Evolutionary conservation across 164 flowering plant species (phyloP).

Genomic region (Vitis rotundifolia): DNA sequence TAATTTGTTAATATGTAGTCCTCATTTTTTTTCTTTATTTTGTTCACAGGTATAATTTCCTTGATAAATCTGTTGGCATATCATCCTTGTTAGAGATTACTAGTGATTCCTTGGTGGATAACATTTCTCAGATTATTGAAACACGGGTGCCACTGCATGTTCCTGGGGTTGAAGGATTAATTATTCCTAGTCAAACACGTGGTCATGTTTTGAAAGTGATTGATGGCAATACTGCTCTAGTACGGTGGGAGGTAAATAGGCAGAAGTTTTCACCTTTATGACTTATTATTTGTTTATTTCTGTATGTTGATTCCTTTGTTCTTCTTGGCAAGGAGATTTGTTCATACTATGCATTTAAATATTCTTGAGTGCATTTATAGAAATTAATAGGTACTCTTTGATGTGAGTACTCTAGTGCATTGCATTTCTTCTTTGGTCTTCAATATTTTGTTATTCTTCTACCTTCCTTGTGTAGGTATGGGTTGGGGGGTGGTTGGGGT

Average conservation of each 20-base stretch:
- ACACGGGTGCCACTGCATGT: constrained; percentile 51
- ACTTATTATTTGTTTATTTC: not conserved
- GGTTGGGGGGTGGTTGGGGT: not conserved
- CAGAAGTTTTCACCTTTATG: not conserved
- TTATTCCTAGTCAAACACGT: constrained; percentile 71
- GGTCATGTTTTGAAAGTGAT: constrained; percentile 73
- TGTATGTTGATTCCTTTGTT: not conserved
- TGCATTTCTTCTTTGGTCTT: not conserved
- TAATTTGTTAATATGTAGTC: not conserved
- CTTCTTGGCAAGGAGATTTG: not conserved
- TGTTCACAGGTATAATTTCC: constrained; percentile 72
- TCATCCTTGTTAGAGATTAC: constrained; percentile 65
- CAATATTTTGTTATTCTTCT: not conserved
- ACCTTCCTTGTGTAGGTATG: no score
- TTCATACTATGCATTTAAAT: not conserved
- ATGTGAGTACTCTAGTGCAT: not conserved
- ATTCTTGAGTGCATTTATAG: not conserved
- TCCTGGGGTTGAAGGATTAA: constrained; percentile 75
- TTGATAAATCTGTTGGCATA: constrained; percentile 76
- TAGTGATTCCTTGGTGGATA: constrained; percentile 38
- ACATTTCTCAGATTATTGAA: constrained; percentile 53
- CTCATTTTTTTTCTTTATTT: constrained; percentile 4
- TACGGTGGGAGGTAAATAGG: constrained; percentile 88
- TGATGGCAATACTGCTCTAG: constrained; percentile 60
- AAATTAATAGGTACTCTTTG: not conserved